Evolutionary conservation across 495 filamentous ascomycete genomes (phyloP).

Genomic region (Penicillium tannophilum): DNA sequence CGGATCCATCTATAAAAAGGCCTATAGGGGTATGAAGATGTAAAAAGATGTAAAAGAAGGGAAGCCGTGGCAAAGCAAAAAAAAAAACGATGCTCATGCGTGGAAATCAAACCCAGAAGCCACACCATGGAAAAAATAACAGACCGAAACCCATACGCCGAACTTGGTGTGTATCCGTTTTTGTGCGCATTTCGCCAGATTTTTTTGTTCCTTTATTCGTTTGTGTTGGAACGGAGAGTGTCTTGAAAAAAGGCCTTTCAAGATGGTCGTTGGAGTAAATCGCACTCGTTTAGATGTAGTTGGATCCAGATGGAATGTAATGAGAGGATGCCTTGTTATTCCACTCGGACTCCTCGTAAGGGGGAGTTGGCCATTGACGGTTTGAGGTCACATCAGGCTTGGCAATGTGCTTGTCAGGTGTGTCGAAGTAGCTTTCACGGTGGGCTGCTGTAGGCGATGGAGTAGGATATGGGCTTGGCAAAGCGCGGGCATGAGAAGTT

Average conservation of each 20-base stretch:
- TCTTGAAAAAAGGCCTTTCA: conserved; percentile 16
- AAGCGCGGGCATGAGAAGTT: conserved; percentile 40
- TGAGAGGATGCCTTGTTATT: conserved; percentile 70
- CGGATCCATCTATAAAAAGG: conserved; percentile 44
- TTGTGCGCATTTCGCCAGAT: conserved; percentile 29
- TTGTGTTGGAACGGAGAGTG: conserved; percentile 1
- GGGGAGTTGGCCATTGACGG: conserved; percentile 93
- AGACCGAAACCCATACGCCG: conserved; percentile 44
- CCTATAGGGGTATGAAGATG: conserved; percentile 45
- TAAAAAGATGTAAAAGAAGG: conserved; percentile 21
- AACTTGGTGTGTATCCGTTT: conserved; percentile 33
- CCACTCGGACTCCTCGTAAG: conserved; percentile 90
- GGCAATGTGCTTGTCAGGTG: conserved; percentile 60
- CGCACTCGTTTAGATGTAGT: conserved; percentile 42
- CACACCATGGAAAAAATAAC: conserved; percentile 28
- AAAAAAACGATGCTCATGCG: conserved; percentile 15
- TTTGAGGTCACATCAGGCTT: conserved; percentile 57
- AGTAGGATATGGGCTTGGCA: conserved; percentile 87
- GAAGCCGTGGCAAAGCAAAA: conserved; percentile 19
- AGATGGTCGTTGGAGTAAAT: conserved; percentile 10
- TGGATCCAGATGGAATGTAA: conserved; percentile 66
- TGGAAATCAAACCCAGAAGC: conserved; percentile 26
- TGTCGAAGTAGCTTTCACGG: conserved; percentile 69
- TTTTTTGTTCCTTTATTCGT: conserved; percentile 28
- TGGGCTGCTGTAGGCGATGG: conserved; percentile 88